phyloP scores from a whole-genome alignment of 345 rosid genomes.

The Sisymbrium irio region DNA sequence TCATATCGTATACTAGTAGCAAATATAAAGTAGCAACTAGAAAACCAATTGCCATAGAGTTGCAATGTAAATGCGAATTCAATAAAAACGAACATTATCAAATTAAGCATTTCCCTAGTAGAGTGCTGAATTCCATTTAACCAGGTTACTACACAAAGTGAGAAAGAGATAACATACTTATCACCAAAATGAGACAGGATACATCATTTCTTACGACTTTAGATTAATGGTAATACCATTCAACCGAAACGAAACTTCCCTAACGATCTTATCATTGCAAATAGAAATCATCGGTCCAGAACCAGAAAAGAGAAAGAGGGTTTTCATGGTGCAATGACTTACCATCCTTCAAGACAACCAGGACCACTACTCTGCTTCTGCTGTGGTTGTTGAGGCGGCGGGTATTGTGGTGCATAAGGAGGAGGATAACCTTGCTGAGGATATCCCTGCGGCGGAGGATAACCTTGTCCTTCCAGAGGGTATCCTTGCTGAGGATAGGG shows the following conservation, averaged over 20 bases:
- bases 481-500: slow-evolving; percentile 48
- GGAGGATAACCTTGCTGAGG: slow-evolving; percentile 46
- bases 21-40: not conserved
- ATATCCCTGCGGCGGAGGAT: slow-evolving; percentile 34
- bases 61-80: not conserved
- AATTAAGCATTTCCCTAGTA: not conserved
- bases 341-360: slow-evolving; percentile 80
- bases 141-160: not conserved
- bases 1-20: not conserved
- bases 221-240: not conserved
- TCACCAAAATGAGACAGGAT: not conserved
- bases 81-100: not conserved
- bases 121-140: not conserved
- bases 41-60: not conserved
- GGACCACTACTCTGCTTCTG: not conserved
- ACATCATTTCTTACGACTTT: too few species aligned
- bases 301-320: too few species aligned
- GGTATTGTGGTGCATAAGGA: slow-evolving; percentile 58
- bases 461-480: not conserved
- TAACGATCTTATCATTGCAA: not conserved
- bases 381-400: slow-evolving; percentile 53
- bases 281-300: not conserved
- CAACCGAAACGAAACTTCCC: not conserved
- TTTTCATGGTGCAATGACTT: slow-evolving; percentile 1
- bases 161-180: not conserved